Percentiles rank a stretch among this genome's conserved stretches.
phyloP scores from a whole-genome alignment of 1,284 basidiomycete species.

The Termitomyces sp. region DNA sequence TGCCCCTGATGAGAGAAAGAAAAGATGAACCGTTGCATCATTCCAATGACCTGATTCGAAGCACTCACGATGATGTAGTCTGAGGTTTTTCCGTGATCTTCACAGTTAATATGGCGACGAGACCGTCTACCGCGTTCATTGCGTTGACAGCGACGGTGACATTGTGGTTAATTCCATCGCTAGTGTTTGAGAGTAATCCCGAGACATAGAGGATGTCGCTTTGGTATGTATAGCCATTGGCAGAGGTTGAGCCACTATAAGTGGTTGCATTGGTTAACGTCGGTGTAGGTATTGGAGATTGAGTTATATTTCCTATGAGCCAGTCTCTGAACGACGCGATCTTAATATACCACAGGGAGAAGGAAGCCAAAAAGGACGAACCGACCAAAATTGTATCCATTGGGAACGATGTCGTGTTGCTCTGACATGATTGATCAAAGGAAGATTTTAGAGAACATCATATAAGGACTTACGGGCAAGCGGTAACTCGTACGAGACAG shows the following conservation, averaged over 20 bases:
- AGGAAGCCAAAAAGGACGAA: constrained; percentile 16
- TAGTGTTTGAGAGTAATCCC: constrained; percentile 66
- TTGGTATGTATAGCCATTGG: constrained; percentile 63
- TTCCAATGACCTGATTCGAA: not conserved
- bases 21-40: not conserved
- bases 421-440: constrained; percentile 21
- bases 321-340: constrained; percentile 52
- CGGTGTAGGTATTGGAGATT: constrained; percentile 46
- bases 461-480: constrained; percentile 40
- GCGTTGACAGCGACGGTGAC: constrained; percentile 55
- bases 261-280: constrained; percentile 56
- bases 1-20: not conserved
- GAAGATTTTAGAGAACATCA: not conserved
- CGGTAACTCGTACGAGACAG: constrained; percentile 70
- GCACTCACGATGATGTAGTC: constrained; percentile 15
- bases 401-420: constrained; percentile 40
- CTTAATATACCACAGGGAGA: not conserved
- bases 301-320: constrained; percentile 77
- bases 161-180: constrained; percentile 76
- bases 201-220: constrained; percentile 64
- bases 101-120: constrained; percentile 80
- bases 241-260: constrained; percentile 53
- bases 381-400: constrained; percentile 48
- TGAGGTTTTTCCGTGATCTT: constrained; percentile 43
- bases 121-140: constrained; percentile 72